Conservation (phyloP, 202 grass and related monocot genomes). For the Setaria italica region DNA sequence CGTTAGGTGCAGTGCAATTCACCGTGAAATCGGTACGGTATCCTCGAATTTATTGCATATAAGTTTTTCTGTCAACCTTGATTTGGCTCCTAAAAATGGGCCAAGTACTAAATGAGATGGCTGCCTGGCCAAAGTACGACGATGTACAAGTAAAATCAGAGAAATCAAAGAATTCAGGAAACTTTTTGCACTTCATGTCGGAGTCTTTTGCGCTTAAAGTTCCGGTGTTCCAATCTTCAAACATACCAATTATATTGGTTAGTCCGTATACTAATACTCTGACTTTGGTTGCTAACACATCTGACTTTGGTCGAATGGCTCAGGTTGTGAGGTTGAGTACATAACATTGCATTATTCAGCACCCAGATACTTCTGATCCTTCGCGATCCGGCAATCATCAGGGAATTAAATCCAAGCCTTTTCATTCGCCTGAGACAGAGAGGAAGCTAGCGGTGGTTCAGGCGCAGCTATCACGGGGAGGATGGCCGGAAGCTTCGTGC, state of each 20-base stretch:
- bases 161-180: neutral
- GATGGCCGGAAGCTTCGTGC: conserved; percentile 26
- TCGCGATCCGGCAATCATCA: neutral
- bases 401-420: neutral
- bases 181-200: neutral
- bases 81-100: neutral
- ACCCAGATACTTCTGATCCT: neutral
- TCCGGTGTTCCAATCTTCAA: neutral
- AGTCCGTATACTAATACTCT: neutral
- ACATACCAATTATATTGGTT: neutral
- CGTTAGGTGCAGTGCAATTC: neutral
- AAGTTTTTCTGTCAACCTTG: neutral
- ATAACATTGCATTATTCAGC: neutral
- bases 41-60: neutral
- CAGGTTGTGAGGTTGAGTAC: neutral
- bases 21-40: neutral
- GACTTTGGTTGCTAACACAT: neutral
- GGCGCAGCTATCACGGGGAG: conserved; percentile 26
- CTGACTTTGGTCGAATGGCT: neutral
- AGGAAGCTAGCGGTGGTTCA: neutral
- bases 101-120: neutral
- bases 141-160: neutral
- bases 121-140: neutral
- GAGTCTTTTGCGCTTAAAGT: neutral
- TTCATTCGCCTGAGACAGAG: neutral